Conservation (phyloP, 768 basidiomycete species). For the Panellus pusillus region DNA sequence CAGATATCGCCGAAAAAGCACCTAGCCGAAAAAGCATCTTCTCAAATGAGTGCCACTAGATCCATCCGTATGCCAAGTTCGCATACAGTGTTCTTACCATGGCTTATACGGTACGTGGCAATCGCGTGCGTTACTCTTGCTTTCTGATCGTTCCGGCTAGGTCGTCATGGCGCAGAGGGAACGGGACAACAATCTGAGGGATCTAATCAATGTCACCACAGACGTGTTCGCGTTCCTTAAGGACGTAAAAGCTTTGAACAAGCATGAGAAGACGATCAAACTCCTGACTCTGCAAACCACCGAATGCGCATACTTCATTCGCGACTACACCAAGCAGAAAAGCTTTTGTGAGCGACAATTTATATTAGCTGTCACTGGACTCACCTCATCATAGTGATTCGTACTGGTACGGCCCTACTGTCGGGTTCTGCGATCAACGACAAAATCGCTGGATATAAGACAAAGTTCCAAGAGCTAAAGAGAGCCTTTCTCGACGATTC, state of each 20-base stretch:
- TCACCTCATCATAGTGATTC: neutral
- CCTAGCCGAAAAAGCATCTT: too few relatives aligned
- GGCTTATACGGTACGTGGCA: conserved; percentile 4
- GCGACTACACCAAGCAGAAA: conserved; percentile 24
- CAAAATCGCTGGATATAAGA: conserved; percentile 17
- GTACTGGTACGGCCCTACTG: neutral
- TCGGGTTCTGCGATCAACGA: neutral
- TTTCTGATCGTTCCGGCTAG: neutral
- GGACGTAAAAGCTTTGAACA: conserved; percentile 5
- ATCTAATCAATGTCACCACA: conserved; percentile 1
- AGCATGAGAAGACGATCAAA: conserved; percentile 19
- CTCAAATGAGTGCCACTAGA: neutral
- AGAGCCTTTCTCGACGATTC: conserved; percentile 11
- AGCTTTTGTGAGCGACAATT: conserved; percentile 17
- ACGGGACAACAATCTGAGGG: conserved; percentile 1
- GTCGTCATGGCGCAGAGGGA: conserved; percentile 1
- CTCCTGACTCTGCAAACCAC: conserved; percentile 25
- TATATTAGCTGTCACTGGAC: neutral
- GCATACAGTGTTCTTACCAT: conserved; percentile 8
- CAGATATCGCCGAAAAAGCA: neutral
- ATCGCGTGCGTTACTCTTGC: neutral
- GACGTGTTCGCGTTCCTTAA: conserved; percentile 3
- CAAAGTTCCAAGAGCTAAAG: conserved; percentile 18
- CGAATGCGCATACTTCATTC: conserved; percentile 32
- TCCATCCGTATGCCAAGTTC: conserved; percentile 8